Evolutionary conservation across 1,139 yeast genomes (phyloP).

Genomic region (Yamadazyma diddensiae): DNA sequence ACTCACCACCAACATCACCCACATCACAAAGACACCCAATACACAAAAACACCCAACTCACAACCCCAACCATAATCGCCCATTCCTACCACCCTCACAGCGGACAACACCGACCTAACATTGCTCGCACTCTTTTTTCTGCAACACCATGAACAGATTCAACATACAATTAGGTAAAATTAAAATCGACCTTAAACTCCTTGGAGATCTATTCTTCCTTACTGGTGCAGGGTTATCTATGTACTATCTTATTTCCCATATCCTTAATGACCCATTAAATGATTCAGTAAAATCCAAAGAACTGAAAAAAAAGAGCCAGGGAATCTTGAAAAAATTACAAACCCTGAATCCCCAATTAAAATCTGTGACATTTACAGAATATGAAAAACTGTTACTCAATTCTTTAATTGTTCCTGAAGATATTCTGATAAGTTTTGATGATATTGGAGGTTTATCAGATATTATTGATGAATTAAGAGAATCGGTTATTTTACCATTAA

Average conservation of each 20-base stretch:
- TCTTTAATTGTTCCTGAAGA: slow-evolving; percentile 86
- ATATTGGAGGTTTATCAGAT: slow-evolving; percentile 83
- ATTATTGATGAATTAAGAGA: slow-evolving; percentile 85
- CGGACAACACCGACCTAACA: no score
- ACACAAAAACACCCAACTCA: no score
- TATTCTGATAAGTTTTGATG: slow-evolving; percentile 68
- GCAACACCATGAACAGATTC: slow-evolving; percentile 34
- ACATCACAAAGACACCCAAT: no score
- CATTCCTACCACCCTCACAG: no score
- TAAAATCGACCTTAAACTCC: slow-evolving; percentile 51
- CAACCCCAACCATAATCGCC: no score
- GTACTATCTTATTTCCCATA: slow-evolving; percentile 63
- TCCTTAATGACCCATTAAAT: slow-evolving; percentile 51
- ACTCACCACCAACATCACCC: no score
- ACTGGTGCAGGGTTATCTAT: slow-evolving; percentile 83
- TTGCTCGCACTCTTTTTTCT: background rate
- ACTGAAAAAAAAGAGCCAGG: slow-evolving; percentile 62
- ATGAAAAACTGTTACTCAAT: slow-evolving; percentile 72
- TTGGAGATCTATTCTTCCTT: slow-evolving; percentile 68
- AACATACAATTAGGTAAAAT: slow-evolving; percentile 39
- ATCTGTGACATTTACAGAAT: slow-evolving; percentile 58
- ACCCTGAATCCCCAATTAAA: slow-evolving; percentile 58
- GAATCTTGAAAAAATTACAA: slow-evolving; percentile 59
- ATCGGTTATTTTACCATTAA: slow-evolving; percentile 83
- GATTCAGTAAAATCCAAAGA: slow-evolving; percentile 60